A percentile compares a stretch with the other conserved stretches of the same genome.
phyloP scores from a whole-genome alignment of 2,329 filamentous ascomycete species.

The Zasmidium cellare region DNA sequence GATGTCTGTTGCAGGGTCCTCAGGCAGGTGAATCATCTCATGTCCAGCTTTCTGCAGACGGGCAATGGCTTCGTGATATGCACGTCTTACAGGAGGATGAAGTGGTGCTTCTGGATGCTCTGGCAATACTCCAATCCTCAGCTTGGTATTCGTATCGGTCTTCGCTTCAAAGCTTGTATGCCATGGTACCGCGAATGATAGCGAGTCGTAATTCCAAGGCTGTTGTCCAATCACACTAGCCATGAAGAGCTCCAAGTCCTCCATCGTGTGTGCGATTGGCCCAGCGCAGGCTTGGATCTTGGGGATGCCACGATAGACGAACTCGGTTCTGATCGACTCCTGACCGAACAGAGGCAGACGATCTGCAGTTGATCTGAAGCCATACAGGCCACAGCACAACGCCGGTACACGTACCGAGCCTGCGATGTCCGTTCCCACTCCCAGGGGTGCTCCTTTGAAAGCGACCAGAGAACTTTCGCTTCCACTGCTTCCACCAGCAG shows the following conservation, averaged over 20 bases:
- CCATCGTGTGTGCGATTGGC: background rate
- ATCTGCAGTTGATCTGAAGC: constrained; percentile 47
- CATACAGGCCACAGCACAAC: constrained; percentile 51
- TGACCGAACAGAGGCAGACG: background rate
- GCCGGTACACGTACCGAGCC: constrained; percentile 53
- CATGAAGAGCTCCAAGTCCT: background rate
- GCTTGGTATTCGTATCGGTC: background rate
- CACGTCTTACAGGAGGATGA: background rate
- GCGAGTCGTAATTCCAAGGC: background rate
- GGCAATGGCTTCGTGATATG: background rate
- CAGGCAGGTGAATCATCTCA: background rate
- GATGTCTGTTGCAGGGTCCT: background rate
- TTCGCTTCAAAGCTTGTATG: background rate
- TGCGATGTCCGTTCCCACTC: constrained; percentile 55
- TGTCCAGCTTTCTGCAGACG: background rate
- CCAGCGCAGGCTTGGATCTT: background rate
- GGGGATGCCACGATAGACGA: background rate
- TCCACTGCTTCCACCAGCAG: constrained; percentile 51
- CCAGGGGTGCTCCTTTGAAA: constrained; percentile 45
- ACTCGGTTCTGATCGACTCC: background rate
- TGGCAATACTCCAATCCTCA: background rate
- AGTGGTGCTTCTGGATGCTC: background rate
- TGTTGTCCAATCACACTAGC: background rate
- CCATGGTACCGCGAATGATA: background rate
- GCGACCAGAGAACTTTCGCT: constrained; percentile 46